These are phyloP conservation scores for Chrysanthemum lavandulifolium DNA, from an alignment of 129 eudicot genomes.

Conservation along the genomic window DNA sequence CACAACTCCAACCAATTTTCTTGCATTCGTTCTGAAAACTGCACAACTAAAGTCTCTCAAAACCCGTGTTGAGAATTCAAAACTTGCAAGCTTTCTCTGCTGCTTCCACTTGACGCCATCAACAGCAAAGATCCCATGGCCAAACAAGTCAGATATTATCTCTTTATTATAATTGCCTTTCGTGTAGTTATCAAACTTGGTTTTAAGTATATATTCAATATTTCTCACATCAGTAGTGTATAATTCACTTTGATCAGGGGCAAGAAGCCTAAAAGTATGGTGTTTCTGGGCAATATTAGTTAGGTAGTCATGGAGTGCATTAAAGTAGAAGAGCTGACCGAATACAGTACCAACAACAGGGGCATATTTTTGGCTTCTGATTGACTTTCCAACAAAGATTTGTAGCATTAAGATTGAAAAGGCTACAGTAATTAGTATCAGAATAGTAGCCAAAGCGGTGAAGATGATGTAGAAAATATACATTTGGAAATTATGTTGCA, in stretches of 20 bases:
- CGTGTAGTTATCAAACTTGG: constrained; percentile 57
- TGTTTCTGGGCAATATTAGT: constrained; percentile 44
- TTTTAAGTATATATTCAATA: constrained; percentile 60
- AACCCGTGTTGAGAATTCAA: constrained; percentile 60
- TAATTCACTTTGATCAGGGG: constrained; percentile 50
- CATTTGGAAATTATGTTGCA: constrained; percentile 28
- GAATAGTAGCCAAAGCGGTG: constrained; percentile 20
- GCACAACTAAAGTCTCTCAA: constrained; percentile 67
- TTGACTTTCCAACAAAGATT: constrained; percentile 50
- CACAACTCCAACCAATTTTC: constrained; percentile 40
- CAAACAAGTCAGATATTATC: constrained; percentile 47
- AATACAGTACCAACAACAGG: constrained; percentile 70
- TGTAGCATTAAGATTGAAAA: constrained; percentile 28
- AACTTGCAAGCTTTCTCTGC: constrained; percentile 76
- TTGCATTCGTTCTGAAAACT: constrained; percentile 51
- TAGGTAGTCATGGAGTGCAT: constrained; percentile 45
- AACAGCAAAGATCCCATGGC: constrained; percentile 64
- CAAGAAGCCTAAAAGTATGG: constrained; percentile 58
- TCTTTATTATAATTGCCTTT: constrained; percentile 48
- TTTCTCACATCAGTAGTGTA: constrained; percentile 56
- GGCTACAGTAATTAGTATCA: constrained; percentile 28
- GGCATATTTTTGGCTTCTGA: constrained; percentile 33
- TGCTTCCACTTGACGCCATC: constrained; percentile 70
- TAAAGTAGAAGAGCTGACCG: constrained; percentile 50
- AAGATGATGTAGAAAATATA: constrained; percentile 37